phyloP scores from a whole-genome alignment of 495 filamentous ascomycete genomes.

The Neurospora sublineolata region DNA sequence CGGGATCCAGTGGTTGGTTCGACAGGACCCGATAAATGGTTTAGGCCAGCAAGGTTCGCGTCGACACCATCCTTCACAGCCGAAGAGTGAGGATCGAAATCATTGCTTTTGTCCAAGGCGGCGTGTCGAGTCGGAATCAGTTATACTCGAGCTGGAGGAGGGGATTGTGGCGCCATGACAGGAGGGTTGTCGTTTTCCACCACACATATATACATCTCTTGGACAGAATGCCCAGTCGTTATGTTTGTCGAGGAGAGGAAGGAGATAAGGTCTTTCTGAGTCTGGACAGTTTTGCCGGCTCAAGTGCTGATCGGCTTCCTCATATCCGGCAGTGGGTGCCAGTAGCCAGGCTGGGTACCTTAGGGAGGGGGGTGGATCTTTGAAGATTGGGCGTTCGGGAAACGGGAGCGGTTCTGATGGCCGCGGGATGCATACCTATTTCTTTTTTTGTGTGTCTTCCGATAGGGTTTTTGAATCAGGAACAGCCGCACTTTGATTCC shows the following conservation, averaged over 20 bases:
- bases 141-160: background rate
- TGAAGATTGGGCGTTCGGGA: background rate
- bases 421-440: background rate
- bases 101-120: background rate
- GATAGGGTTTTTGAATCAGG: background rate
- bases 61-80: background rate
- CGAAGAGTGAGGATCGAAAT: background rate
- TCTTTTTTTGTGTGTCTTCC: background rate
- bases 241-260: background rate
- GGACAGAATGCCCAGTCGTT: background rate
- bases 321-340: background rate
- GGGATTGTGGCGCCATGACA: background rate
- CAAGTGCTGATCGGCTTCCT: background rate
- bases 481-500: background rate
- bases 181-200: background rate
- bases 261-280: background rate
- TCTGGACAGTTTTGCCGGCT: background rate
- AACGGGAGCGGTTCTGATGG: background rate
- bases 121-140: background rate
- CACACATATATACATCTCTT: background rate
- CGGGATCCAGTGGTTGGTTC: conserved; percentile 79
- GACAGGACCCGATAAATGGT: conserved; percentile 63
- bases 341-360: background rate
- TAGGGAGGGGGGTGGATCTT: background rate
- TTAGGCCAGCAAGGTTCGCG: too few relatives aligned